These are phyloP conservation scores for Hericium coralloides DNA, from an alignment of 768 basidiomycete genomes.

Conservation along the genomic window DNA sequence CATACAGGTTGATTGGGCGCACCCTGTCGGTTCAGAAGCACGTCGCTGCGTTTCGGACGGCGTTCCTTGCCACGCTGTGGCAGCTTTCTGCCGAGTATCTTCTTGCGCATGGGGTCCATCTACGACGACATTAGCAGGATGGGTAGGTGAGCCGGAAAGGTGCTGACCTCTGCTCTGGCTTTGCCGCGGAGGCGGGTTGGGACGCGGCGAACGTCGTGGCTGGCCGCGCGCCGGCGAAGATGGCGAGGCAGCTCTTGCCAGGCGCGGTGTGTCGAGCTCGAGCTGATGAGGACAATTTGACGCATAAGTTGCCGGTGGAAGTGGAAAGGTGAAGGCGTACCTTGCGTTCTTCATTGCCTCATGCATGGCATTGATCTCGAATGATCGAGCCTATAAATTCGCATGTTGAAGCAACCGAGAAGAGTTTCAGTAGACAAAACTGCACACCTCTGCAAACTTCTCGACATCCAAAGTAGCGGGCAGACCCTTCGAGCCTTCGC, in stretches of 20 bases:
- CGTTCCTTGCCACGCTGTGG: slow-evolving; percentile 59
- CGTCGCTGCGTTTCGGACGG: slow-evolving; percentile 46
- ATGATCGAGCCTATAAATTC: slow-evolving; percentile 59
- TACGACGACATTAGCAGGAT: slow-evolving; percentile 14
- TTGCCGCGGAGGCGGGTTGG: slow-evolving; percentile 76
- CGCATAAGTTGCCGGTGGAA: too few relatives aligned
- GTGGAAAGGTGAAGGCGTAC: slow-evolving; percentile 25
- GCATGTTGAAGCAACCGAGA: not conserved
- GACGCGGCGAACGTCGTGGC: slow-evolving; percentile 88
- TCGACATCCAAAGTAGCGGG: slow-evolving; percentile 80
- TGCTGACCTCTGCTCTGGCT: slow-evolving; percentile 70
- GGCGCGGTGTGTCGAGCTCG: slow-evolving; percentile 64
- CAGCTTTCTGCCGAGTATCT: slow-evolving; percentile 34
- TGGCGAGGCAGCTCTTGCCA: slow-evolving; percentile 94
- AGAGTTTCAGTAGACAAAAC: not conserved
- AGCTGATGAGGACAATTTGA: slow-evolving; percentile 21
- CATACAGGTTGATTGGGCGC: slow-evolving; percentile 4
- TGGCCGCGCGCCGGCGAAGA: slow-evolving; percentile 86
- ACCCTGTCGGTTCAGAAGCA: slow-evolving; percentile 72
- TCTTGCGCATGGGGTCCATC: slow-evolving; percentile 45
- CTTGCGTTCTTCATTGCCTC: slow-evolving; percentile 74
- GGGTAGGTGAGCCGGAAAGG: not conserved
- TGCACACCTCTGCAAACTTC: slow-evolving; percentile 70
- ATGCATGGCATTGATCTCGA: slow-evolving; percentile 90
- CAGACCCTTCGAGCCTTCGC: slow-evolving; percentile 46